phyloP scores from a whole-genome alignment of 768 basidiomycete species.

The Auricularia sp. region DNA sequence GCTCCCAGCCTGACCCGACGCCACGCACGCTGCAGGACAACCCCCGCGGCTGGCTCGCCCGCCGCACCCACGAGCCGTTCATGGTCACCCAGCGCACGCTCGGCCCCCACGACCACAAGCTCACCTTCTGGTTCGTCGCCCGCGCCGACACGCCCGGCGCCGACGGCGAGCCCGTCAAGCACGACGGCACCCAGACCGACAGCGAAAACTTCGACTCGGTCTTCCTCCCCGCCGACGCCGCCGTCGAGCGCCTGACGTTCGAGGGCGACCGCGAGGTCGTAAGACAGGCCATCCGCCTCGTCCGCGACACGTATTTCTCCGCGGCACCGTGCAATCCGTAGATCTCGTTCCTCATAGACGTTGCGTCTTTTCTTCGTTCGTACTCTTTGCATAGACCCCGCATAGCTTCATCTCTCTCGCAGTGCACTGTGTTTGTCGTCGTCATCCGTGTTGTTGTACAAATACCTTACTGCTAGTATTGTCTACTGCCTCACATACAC shows the following conservation, averaged over 20 bases:
- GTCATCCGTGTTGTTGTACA: no score
- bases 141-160: neutral
- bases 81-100: conserved; percentile 1
- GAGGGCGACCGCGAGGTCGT: neutral
- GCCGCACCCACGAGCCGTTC: neutral
- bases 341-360: no score
- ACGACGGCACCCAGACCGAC: conserved; percentile 31
- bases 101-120: neutral
- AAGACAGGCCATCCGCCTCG: neutral
- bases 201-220: conserved; percentile 27
- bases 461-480: no score
- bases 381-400: no score
- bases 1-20: no score
- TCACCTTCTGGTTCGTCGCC: conserved; percentile 1
- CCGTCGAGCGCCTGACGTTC: neutral
- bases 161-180: neutral
- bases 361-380: no score
- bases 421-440: no score
- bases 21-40: neutral
- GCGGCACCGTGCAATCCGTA: no score
- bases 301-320: neutral
- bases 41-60: neutral
- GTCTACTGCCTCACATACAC: no score
- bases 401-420: no score
- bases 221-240: neutral